Evolutionary conservation across 2,329 filamentous ascomycete species (phyloP), one percentile per base, ranked within the genome.

Genomic region (Albophoma yamanashiensis): DNA sequence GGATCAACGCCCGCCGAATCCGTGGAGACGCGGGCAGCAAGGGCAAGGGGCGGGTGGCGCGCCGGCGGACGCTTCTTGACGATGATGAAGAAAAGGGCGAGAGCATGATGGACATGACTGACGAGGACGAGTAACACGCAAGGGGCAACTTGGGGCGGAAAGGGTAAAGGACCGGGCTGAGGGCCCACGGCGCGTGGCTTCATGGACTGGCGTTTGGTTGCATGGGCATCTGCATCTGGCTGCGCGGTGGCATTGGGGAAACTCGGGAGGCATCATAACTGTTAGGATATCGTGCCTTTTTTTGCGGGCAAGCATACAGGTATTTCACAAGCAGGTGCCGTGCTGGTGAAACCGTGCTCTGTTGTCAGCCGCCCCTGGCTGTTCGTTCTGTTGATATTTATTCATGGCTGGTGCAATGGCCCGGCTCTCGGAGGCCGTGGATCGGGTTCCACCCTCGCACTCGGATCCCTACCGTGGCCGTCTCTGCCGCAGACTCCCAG

Each of bases 61-160:
- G 70, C 42, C 67, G 70, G 20, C 62, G 70, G 55, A 66, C 71
- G 22, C 65, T 70, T 60, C 66, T 68, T 36, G 64, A 74, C 64
- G 71, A 74, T 64, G 71, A 74, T 63, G 70, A 71, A 25, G 67
- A 68, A 55, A 74, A 71, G 59, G 76, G 71, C 8, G 78, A 79
- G 60, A 79, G 76, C 63, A 78, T 82, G 71, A 78, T 85, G 74
- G 82, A 82, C 52, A 75, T 82, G 75, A 81, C 79, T 61, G 82
- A 85, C 67, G 80, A 81, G 59, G 81, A 83, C 59, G 73, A 67
- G 61, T 68, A 47, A 27, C 9, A 17, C 22, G 34, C n/a, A 2
- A 3, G 27, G n/a, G 36, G 27, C 12, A 14, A 5, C 15, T 14
- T 27, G 15, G 47, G 27, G 15, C 4, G 17, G 31, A 34, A 34